Evolutionary conservation across 1,284 basidiomycete genomes (phyloP).

Genomic region (Cryptococcus sp.): DNA sequence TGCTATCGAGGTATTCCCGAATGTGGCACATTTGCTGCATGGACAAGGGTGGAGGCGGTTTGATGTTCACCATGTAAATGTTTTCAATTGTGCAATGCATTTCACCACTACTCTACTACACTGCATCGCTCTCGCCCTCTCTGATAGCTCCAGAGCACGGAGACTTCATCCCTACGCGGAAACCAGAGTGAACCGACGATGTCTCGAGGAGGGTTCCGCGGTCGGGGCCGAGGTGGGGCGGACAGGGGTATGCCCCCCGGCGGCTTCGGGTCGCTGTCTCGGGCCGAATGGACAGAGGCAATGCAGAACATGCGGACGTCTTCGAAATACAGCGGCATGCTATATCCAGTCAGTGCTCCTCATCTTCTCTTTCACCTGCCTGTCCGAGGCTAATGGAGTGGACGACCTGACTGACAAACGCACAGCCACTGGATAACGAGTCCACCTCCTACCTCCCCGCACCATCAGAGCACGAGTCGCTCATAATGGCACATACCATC

Average conservation of each 20-base stretch:
- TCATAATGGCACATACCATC: constrained; percentile 27
- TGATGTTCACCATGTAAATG: too few species aligned
- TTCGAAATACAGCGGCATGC: constrained; percentile 32
- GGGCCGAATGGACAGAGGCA: constrained; percentile 21
- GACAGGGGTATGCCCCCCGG: constrained; percentile 22
- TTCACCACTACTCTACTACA: too few species aligned
- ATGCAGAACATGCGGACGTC: constrained; percentile 14
- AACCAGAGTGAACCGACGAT: constrained; percentile 4
- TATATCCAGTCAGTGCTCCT: constrained; percentile 44
- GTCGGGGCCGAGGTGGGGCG: constrained; percentile 25
- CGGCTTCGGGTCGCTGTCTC: constrained; percentile 14
- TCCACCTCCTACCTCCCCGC: constrained; percentile 28
- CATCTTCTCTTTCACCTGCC: not conserved
- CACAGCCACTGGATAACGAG: constrained; percentile 35
- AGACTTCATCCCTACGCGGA: too few species aligned
- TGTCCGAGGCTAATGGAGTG: not conserved
- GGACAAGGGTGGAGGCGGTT: too few species aligned
- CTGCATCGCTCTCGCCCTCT: too few species aligned
- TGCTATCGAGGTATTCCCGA: too few species aligned
- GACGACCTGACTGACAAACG: not conserved
- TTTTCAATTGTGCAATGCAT: too few species aligned
- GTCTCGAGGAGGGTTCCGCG: constrained; percentile 31
- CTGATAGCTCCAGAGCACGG: too few species aligned
- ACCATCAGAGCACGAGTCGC: constrained; percentile 27
- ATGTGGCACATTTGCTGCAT: too few species aligned